A percentile compares a stretch with the other conserved stretches of the same genome.
These are phyloP conservation scores for Toxoplasma gondii DNA, from an alignment of 169 alveolate genomes.

Conservation along the genomic window DNA sequence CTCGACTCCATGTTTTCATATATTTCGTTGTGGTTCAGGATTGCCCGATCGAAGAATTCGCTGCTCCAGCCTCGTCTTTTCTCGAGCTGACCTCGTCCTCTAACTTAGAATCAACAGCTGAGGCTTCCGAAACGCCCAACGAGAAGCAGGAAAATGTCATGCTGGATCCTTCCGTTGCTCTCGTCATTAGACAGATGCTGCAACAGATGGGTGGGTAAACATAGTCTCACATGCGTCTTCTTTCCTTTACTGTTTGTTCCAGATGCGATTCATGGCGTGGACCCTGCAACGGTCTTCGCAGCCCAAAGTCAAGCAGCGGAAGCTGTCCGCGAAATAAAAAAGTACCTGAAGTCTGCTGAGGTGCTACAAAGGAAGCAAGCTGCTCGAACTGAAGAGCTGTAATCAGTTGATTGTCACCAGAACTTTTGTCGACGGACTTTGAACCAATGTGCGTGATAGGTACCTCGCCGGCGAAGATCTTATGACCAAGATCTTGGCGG, in stretches of 20 bases:
- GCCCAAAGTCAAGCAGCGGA: conserved; percentile 71
- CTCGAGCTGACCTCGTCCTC: conserved; percentile 26
- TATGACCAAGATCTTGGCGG: conserved; percentile 68
- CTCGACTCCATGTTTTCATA: conserved; percentile 31
- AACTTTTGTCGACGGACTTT: not conserved
- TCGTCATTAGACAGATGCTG: conserved; percentile 23
- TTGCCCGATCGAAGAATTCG: conserved; percentile 56
- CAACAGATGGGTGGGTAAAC: conserved; percentile 10
- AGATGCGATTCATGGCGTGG: conserved; percentile 76
- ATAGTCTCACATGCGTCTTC: not conserved
- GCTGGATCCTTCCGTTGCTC: conserved; percentile 40
- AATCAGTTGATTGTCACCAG: not conserved
- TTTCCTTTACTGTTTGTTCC: conserved; percentile 5
- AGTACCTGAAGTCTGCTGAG: conserved; percentile 72
- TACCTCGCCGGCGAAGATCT: conserved; percentile 65
- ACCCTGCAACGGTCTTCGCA: conserved; percentile 69
- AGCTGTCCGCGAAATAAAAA: conserved; percentile 61
- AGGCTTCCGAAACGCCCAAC: conserved; percentile 44
- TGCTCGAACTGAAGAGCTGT: conserved; percentile 65
- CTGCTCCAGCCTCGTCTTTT: conserved; percentile 34
- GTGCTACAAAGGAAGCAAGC: conserved; percentile 64
- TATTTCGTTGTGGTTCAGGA: conserved; percentile 37
- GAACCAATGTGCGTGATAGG: conserved; percentile 21
- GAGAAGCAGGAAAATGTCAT: conserved; percentile 46
- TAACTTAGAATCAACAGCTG: not conserved